Evolutionary conservation across 257 asterid genomes (phyloP).

Genomic region (Salvia hispanica): DNA sequence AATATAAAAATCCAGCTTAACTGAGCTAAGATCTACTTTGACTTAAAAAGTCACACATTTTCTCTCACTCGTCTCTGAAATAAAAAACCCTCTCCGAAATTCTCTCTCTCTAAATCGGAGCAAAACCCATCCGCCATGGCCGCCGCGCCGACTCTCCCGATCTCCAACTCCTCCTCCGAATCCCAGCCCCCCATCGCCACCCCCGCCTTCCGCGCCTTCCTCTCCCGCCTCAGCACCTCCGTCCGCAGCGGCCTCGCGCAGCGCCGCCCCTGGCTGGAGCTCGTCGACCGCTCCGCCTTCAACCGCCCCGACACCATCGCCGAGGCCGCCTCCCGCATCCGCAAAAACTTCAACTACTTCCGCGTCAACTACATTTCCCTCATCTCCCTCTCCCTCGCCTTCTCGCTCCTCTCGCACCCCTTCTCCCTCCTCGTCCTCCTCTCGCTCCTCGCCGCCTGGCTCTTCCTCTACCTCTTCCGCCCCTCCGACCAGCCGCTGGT

Average conservation of each 20-base stretch:
- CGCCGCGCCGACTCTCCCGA: conserved; percentile 59
- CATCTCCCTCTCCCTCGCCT: conserved; percentile 64
- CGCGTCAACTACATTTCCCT: conserved; percentile 80
- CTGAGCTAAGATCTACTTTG: too few species aligned
- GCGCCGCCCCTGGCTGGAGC: conserved; percentile 93
- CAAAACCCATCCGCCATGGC: conserved; percentile 39
- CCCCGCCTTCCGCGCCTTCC: conserved; percentile 76
- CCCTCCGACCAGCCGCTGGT: conserved; percentile 83
- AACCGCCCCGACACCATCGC: conserved; percentile 82
- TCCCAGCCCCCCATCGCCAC: conserved; percentile 54
- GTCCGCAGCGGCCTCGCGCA: conserved; percentile 69
- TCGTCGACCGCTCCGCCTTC: conserved; percentile 81
- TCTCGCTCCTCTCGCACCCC: conserved; percentile 88
- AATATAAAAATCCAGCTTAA: too few species aligned
- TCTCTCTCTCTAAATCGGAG: conserved; percentile 26
- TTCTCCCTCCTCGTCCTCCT: conserved; percentile 70
- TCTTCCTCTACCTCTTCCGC: conserved; percentile 67
- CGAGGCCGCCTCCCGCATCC: conserved; percentile 86
- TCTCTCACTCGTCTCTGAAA: conserved; percentile 10
- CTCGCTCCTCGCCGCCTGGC: conserved; percentile 74
- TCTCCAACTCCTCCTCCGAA: conserved; percentile 65
- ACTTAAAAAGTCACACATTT: not conserved
- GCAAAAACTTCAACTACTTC: conserved; percentile 73
- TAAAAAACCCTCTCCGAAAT: not conserved
- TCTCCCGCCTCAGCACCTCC: conserved; percentile 64